phyloP scores from a whole-genome alignment of 2,329 filamentous ascomycete genomes.

The Cercospora brassicicola region DNA sequence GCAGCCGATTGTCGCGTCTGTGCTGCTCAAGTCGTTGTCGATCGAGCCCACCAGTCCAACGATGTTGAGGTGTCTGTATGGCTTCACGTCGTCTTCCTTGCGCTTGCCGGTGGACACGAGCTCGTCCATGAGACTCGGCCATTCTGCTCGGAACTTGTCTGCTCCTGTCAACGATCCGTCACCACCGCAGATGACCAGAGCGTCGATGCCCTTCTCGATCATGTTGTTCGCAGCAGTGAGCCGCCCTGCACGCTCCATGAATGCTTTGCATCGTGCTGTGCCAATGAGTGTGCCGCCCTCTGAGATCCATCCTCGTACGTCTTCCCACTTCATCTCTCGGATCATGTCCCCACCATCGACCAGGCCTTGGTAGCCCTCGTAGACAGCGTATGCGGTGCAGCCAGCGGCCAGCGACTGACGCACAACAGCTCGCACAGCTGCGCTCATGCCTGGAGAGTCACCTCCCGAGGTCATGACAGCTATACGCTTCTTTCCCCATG shows the following conservation, averaged over 20 bases:
- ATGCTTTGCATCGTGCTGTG: constrained; percentile 87
- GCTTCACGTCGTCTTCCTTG: constrained; percentile 66
- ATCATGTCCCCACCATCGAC: constrained; percentile 89
- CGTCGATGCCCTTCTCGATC: constrained; percentile 88
- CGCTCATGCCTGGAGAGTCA: constrained; percentile 94
- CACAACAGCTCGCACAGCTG: constrained; percentile 83
- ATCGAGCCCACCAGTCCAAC: constrained; percentile 95
- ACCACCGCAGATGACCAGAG: constrained; percentile 93
- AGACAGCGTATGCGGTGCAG: constrained; percentile 55
- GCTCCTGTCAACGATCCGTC: constrained; percentile 95
- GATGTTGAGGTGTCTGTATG: constrained; percentile 87
- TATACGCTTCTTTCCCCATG: constrained; percentile 60
- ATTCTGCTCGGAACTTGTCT: constrained; percentile 88
- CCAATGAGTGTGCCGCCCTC: constrained; percentile 95
- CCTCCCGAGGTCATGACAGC: constrained; percentile 93
- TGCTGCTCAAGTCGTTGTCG: constrained; percentile 96
- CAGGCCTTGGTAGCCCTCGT: constrained; percentile 94
- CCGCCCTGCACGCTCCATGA: constrained; percentile 84
- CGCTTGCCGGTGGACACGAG: constrained; percentile 74
- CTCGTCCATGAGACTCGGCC: constrained; percentile 84
- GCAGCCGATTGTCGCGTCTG: constrained; percentile 94
- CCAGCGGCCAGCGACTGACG: constrained; percentile 82
- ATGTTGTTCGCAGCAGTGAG: constrained; percentile 89
- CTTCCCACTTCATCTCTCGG: constrained; percentile 82
- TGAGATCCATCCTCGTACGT: constrained; percentile 90